Evolutionary conservation across 2,329 filamentous ascomycete genomes (phyloP), one percentile per base, ranked within the genome.

Genomic region (Elsinoe necatrix): DNA sequence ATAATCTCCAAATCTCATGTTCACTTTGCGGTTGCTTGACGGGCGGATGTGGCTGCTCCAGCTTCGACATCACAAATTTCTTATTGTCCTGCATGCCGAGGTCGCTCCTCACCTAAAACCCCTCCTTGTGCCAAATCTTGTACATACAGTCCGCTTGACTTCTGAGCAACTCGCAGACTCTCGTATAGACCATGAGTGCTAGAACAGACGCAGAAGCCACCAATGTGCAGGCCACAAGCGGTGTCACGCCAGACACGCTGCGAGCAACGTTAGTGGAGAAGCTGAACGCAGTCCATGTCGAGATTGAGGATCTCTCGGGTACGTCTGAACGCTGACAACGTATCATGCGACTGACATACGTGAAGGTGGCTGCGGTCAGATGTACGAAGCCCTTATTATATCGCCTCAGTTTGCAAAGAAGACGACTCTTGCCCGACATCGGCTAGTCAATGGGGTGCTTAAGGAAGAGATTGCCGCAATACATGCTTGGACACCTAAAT

Each of bases 401-500:
- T 77, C 75, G 31, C 71, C 73, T 20, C 70, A 75, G 45, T 78
- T 78, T 61, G 68, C 69, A 23, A 76, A 76, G 66, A 78, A 79
- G 77, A 81, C 68, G 63, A 87, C 87, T 54, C 82, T 96, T 58
- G 89, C 89, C 68, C 81, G 91, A 57, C 89, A 95, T 72, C 84
- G 91, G 42, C 79, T 95, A 61, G 90, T 95, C 64, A 95, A 96
- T 72, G 80, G 80, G 14, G 83, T 84, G 4, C 77, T 96, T 64
- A 92, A 90, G 75, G 81, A 85, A 47, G 90, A 96, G 74, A 95
- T 96, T 69, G 87, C 88, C 14, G 82, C 81, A 62, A 95, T 96
- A 64, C 91, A 96, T 75, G 91, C 91, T 37, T 96, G 91, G 91
- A 95, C 89, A 57, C 89, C 90, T 25, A 95, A 90, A 73, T 95